Base-by-base conservation (phyloP, 108 stramenopile genomes). In the Mayamaea pseudoterrestris region DNA sequence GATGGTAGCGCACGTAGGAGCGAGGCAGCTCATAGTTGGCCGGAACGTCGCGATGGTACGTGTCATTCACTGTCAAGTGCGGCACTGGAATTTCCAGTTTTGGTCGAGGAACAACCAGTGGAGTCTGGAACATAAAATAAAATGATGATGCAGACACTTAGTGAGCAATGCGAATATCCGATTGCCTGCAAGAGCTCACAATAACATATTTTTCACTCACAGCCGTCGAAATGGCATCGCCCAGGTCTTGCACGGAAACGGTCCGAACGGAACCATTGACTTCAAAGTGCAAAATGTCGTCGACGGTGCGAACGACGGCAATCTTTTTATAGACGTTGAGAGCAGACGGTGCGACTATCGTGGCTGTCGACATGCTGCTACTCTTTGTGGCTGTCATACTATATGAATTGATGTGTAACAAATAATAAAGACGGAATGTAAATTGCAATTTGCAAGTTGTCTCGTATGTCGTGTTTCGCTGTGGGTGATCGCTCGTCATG, bases 61-160 rank as follows among this genome's bases (percentile, higher is more conserved):
- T 53, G 32, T 58, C 66, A 8, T 82, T 78, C 29, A 55, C 51
- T 30, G 66, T 70, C 27, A 90, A 84, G 34, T 66, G 59, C 0
- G 82, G 82, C 1, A 79, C 77, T 6, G 87, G 87, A 44, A 90
- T 90, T 24, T 90, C 83, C 27, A 49, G 43, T 46, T 88, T 88
- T 13, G 58, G 47, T 51, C 72, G 70, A 12, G 66, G 43, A 37
- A 49, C 47, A 22, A 41, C 41, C 17, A 50, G 28, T 40, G 61
- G 57, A 9, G 49, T 41, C 22, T 31, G 30, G n/a, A 29, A 21
- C 14, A 46, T 32, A 5, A n/a, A 48, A 30, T 40, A 4, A 48
- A 31, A 17, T 6, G 16, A 5, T 21, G 26, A 44, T 41, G 7
- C n/a, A 41, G 41, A 9, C 16, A 9, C 7, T 7, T 14, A 41